These are phyloP conservation scores for Citeromyces nyonsensis DNA, from an alignment of 805 yeast genomes.

Conservation along the genomic window DNA sequence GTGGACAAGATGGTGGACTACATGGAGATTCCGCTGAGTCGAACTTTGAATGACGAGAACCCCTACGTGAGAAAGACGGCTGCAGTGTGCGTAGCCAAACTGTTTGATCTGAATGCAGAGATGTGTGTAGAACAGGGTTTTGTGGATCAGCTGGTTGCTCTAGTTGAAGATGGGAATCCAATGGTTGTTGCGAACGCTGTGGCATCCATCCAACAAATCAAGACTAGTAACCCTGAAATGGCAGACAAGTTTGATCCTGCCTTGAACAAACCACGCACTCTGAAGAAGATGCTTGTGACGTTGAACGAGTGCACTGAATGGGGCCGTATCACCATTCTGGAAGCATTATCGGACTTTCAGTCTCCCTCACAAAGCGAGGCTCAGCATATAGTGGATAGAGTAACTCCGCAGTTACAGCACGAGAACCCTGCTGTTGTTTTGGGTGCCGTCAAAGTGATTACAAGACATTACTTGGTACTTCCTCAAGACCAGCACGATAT, in stretches of 20 bases:
- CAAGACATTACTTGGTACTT: slow-evolving; percentile 47
- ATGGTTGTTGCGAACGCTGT: slow-evolving; percentile 96
- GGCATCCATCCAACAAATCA: slow-evolving; percentile 70
- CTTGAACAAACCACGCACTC: slow-evolving; percentile 8
- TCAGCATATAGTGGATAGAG: slow-evolving; percentile 73
- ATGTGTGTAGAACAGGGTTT: slow-evolving; percentile 84
- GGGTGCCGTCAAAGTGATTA: slow-evolving; percentile 65
- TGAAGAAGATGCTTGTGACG: slow-evolving; percentile 60
- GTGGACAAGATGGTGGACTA: slow-evolving; percentile 94
- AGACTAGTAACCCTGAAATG: slow-evolving; percentile 19
- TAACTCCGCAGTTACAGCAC: slow-evolving; percentile 90
- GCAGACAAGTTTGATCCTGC: slow-evolving; percentile 11
- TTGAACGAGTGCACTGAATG: slow-evolving; percentile 97
- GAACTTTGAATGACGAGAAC: slow-evolving; percentile 81
- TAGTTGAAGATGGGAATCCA: slow-evolving; percentile 81
- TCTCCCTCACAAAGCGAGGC: slow-evolving; percentile 51
- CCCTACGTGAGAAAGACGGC: slow-evolving; percentile 98
- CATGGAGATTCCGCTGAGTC: slow-evolving; percentile 76
- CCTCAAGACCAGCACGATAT: slow-evolving; percentile 8
- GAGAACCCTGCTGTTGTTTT: slow-evolving; percentile 92
- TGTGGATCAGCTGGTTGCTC: slow-evolving; percentile 42
- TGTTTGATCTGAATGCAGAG: slow-evolving; percentile 72
- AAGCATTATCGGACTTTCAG: slow-evolving; percentile 62
- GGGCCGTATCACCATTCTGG: slow-evolving; percentile 88
- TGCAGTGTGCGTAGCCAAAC: slow-evolving; percentile 90